Conservation (phyloP, 192 early-diverging fungal species). For the Diversispora eburnea region DNA sequence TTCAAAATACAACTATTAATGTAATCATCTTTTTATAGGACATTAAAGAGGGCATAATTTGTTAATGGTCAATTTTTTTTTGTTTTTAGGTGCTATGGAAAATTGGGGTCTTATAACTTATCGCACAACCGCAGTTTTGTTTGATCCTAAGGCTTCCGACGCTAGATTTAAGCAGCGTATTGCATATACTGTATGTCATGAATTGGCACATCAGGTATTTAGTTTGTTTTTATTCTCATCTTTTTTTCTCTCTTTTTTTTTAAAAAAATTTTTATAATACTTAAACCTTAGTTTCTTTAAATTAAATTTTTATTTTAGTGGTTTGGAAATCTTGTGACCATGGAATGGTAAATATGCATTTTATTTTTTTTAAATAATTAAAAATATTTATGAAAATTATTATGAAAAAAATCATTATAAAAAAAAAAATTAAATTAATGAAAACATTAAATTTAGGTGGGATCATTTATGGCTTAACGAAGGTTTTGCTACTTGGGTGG, state of each 20-base stretch:
- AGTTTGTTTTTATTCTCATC: background rate
- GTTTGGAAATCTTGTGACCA: constrained; percentile 96
- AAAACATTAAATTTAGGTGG: constrained; percentile 56
- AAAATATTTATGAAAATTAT: background rate
- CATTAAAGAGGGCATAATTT: background rate
- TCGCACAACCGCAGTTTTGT: constrained; percentile 78
- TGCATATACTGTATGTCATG: constrained; percentile 90
- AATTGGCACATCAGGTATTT: constrained; percentile 64
- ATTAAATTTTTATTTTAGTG: constrained; percentile 34
- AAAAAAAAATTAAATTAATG: background rate
- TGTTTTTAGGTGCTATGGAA: constrained; percentile 72
- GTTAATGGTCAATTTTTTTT: background rate
- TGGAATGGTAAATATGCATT: constrained; percentile 62
- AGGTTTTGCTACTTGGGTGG: constrained; percentile 96
- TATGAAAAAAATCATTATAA: background rate
- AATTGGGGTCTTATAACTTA: constrained; percentile 98
- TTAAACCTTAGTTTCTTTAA: background rate
- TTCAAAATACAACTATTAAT: background rate
- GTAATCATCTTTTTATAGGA: background rate
- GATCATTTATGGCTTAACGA: constrained; percentile 94
- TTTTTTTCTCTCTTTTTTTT: background rate
- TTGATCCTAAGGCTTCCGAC: constrained; percentile 74
- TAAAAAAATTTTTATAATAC: background rate
- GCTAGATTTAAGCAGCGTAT: constrained; percentile 75
- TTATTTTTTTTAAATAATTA: background rate